These are phyloP conservation scores for Pythium aristosporum DNA, from an alignment of 352 stramenopile species.

Conservation along the genomic window DNA sequence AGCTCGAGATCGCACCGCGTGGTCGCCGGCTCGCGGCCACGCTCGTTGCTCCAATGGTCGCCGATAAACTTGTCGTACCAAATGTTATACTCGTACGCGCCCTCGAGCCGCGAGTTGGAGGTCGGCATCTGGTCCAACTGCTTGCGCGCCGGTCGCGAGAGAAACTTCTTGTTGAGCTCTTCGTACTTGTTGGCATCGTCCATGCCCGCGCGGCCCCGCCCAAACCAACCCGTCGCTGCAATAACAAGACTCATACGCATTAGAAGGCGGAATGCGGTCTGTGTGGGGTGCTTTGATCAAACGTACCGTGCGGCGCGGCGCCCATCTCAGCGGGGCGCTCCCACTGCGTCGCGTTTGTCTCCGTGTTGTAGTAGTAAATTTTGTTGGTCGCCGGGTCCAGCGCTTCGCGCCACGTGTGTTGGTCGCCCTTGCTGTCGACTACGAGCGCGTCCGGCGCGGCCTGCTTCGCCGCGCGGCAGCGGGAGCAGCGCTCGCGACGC, in stretches of 20 bases:
- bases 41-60: conserved; percentile 87
- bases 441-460: conserved; percentile 56
- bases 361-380: conserved; percentile 94
- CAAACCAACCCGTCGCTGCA: conserved; percentile 90
- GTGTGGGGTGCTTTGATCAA: background rate
- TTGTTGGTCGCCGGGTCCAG: conserved; percentile 88
- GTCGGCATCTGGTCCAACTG: conserved; percentile 90
- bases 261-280: background rate
- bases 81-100: conserved; percentile 94
- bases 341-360: conserved; percentile 89
- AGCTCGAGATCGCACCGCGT: conserved; percentile 83
- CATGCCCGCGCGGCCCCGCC: conserved; percentile 81
- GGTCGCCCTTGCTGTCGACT: conserved; percentile 44
- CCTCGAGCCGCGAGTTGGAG: conserved; percentile 86
- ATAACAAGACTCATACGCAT: conserved; percentile 3
- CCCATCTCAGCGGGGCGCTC: conserved; percentile 90
- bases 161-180: conserved; percentile 79
- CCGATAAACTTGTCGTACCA: conserved; percentile 94
- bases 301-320: conserved; percentile 69
- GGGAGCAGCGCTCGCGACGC: conserved; percentile 66
- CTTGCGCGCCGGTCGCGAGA: conserved; percentile 85
- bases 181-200: conserved; percentile 77
- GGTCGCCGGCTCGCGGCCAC: conserved; percentile 81
- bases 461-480: conserved; percentile 80
- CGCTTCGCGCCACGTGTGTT: conserved; percentile 87